Evolutionary conservation across 2,329 filamentous ascomycete genomes (phyloP), one percentile per base, ranked within the genome.

Genomic region (Fusarium anthophilum): DNA sequence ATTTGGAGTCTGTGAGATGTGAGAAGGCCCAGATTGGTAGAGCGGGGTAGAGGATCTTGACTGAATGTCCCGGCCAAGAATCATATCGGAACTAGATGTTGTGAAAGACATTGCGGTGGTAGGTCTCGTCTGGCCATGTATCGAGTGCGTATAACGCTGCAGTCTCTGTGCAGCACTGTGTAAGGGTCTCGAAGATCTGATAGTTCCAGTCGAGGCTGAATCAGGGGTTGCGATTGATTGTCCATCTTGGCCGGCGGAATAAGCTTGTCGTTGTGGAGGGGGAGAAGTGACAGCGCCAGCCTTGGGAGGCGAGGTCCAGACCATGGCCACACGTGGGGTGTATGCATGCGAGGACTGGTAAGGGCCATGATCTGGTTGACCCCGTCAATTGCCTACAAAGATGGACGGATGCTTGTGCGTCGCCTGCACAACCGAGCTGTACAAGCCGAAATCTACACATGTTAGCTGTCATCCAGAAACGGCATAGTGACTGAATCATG

Each of bases 351-450:
- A 51, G 51, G 68, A 61, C 65, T 67, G 72, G 57, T 59, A 63
- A 66, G 65, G 58, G 75, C 77, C 77, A 72, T 77, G 77, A 70
- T 76, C 77, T 76, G 78, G 77, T 76, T 74, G 62, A 70, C 70
- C 70, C 72, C 79, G 73, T 83, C 81, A 83, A 75, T 83, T 80
- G 62, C 90, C 88, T 79, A 84, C 77, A 81, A 98, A 98, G 58
- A 98, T 92, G 70, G 91, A 86, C 79, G 92, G 93, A 80, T 94
- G 90, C 56, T 91, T 89, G 83, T 98, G 95, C 39, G 94, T 96
- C 41, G 91, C 92, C 66, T 98, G 93, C 22, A 98, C 95, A 7
- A 98, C 93, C 1, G 92, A 90, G 65, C 94, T 91, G 69, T 91
- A 92, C 39, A 94, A 88, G 60, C 87, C 87, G 82, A 93, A 94